Evolutionary conservation across 2,329 filamentous ascomycete species (phyloP).

Genomic region (Leptographium wingfieldii): DNA sequence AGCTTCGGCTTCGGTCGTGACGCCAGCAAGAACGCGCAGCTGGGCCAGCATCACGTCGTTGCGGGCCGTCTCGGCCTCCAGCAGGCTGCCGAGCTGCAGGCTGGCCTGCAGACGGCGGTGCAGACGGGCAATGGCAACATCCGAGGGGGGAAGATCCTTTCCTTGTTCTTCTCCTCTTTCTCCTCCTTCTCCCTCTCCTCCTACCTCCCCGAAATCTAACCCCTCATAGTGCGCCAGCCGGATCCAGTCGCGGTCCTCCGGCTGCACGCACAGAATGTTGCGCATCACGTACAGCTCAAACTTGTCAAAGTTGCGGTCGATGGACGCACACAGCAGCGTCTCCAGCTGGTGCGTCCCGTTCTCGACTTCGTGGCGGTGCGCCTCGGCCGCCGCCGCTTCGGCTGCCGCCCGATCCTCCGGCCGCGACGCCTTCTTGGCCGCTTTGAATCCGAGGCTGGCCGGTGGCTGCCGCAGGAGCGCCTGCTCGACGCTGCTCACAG

Average conservation of each 20-base stretch:
- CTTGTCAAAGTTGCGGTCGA: constrained; percentile 76
- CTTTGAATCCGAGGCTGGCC: constrained; percentile 66
- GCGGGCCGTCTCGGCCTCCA: constrained; percentile 55
- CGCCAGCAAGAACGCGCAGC: constrained; percentile 36
- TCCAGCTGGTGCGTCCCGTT: constrained; percentile 77
- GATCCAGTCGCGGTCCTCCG: constrained; percentile 65
- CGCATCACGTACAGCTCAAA: constrained; percentile 83
- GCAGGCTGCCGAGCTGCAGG: constrained; percentile 56
- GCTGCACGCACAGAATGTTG: constrained; percentile 62
- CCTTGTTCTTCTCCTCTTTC: neutral
- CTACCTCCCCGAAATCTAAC: constrained; percentile 29
- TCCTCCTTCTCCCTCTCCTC: constrained; percentile 9
- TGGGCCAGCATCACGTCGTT: constrained; percentile 60
- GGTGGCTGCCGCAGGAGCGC: constrained; percentile 66
- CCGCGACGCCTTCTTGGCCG: constrained; percentile 26
- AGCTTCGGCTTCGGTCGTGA: too few species aligned
- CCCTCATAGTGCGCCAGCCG: constrained; percentile 75
- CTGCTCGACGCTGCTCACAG: constrained; percentile 75
- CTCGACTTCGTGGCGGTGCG: constrained; percentile 61
- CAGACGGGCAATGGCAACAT: constrained; percentile 57
- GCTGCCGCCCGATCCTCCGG: constrained; percentile 7
- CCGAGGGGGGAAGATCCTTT: neutral
- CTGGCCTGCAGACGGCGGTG: constrained; percentile 66
- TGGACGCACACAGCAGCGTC: constrained; percentile 66
- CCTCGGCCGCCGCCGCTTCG: constrained; percentile 27